Evolutionary conservation across 345 rosid species (phyloP).

Genomic region (Brassica cretica): DNA sequence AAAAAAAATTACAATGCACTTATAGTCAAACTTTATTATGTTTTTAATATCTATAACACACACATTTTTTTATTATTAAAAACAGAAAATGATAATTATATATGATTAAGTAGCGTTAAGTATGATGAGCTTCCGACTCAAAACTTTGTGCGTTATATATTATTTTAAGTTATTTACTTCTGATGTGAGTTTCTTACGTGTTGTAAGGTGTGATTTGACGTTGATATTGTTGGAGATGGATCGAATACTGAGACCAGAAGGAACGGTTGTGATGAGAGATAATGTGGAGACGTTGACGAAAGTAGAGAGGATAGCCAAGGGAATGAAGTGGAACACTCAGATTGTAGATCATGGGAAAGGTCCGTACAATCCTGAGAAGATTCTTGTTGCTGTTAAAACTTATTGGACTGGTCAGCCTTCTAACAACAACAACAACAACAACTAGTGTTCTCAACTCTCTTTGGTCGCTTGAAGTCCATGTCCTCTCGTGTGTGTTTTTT

Average conservation of each 20-base stretch:
- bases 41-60: no score
- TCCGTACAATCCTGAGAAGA: slow-evolving; percentile 91
- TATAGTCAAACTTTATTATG: no score
- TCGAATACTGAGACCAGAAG: slow-evolving; percentile 92
- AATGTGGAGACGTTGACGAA: slow-evolving; percentile 78
- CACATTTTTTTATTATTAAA: no score
- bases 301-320: slow-evolving; percentile 62
- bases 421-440: slow-evolving; percentile 27
- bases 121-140: neutral
- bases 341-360: slow-evolving; percentile 91
- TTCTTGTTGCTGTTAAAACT: slow-evolving; percentile 76
- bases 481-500: neutral
- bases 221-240: slow-evolving; percentile 95
- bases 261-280: slow-evolving; percentile 89
- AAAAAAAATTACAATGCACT: no score
- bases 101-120: slow-evolving; percentile 15
- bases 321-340: slow-evolving; percentile 89
- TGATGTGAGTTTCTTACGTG: neutral
- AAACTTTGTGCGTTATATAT: no score
- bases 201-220: slow-evolving; percentile 70
- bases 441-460: slow-evolving; percentile 25
- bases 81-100: no score
- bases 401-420: slow-evolving; percentile 83
- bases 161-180: no score
- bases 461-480: slow-evolving; percentile 2